phyloP scores from a whole-genome alignment of 805 yeast genomes.

The Wickerhamomyces strasburgensis region DNA sequence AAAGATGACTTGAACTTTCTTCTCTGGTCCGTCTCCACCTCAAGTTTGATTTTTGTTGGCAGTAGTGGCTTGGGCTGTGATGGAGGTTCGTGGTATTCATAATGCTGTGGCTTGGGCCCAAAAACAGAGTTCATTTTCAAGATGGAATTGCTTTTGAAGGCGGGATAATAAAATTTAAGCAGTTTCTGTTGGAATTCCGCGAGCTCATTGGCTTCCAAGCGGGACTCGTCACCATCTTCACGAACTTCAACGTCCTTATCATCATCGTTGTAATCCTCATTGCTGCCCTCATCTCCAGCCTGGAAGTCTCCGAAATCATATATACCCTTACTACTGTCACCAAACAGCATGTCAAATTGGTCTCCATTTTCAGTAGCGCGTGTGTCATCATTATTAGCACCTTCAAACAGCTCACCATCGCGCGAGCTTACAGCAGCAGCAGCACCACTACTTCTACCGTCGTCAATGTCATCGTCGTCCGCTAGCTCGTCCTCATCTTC shows the following conservation, averaged over 20 bases:
- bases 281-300: conserved; percentile 1
- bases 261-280: conserved; percentile 8
- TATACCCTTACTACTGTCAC: conserved; percentile 23
- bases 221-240: background rate
- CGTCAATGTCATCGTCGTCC: conserved; percentile 77
- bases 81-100: conserved; percentile 44
- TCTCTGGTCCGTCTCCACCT: conserved; percentile 57
- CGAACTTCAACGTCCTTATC: conserved; percentile 4
- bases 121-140: conserved; percentile 64
- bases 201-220: conserved; percentile 9
- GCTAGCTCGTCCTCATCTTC: conserved; percentile 94
- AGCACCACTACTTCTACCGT: conserved; percentile 20
- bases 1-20: conserved; percentile 40
- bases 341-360: conserved; percentile 26
- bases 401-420: conserved; percentile 33
- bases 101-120: conserved; percentile 54
- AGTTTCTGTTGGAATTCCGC: conserved; percentile 26
- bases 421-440: conserved; percentile 30
- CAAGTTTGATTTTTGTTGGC: conserved; percentile 57
- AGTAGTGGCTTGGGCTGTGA: conserved; percentile 29
- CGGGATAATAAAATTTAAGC: conserved; percentile 54
- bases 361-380: conserved; percentile 8
- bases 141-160: conserved; percentile 49
- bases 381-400: conserved; percentile 26
- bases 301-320: background rate